Evolutionary conservation across 2,329 filamentous ascomycete species (phyloP).

Genomic region (Claviceps digitariae): DNA sequence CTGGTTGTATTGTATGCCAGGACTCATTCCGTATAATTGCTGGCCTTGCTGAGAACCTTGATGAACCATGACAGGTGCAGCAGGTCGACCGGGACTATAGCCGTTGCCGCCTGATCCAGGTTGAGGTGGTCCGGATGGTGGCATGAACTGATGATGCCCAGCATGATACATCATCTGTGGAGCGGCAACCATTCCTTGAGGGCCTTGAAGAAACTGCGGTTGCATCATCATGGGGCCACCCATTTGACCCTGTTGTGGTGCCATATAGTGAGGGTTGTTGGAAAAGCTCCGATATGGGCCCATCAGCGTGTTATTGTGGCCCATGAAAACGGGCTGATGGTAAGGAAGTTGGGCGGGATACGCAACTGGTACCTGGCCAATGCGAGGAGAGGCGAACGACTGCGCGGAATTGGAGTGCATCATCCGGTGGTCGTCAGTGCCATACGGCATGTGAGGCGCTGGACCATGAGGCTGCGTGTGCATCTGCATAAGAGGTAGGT

Average conservation of each 20-base stretch:
- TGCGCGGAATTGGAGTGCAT: slow-evolving; percentile 73
- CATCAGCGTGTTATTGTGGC: slow-evolving; percentile 56
- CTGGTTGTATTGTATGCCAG: slow-evolving; percentile 60
- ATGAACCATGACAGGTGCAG: slow-evolving; percentile 84
- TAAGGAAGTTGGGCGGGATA: slow-evolving; percentile 61
- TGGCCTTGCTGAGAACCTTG: slow-evolving; percentile 91
- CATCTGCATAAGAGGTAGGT: slow-evolving; percentile 66
- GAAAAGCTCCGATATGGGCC: slow-evolving; percentile 57
- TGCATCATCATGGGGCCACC: slow-evolving; percentile 74
- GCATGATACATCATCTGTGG: slow-evolving; percentile 79
- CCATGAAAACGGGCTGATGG: slow-evolving; percentile 59
- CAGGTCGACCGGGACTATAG: slow-evolving; percentile 72
- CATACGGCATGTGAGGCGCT: slow-evolving; percentile 50
- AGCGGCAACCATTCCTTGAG: slow-evolving; percentile 54
- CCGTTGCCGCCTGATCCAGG: slow-evolving; percentile 55
- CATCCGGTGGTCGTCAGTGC: slow-evolving; percentile 78
- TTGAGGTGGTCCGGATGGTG: slow-evolving; percentile 39
- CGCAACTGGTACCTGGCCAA: slow-evolving; percentile 54
- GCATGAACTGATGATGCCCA: slow-evolving; percentile 50
- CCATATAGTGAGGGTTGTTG: slow-evolving; percentile 56
- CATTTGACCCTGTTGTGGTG: slow-evolving; percentile 58
- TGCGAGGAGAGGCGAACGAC: slow-evolving; percentile 73
- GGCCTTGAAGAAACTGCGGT: slow-evolving; percentile 57
- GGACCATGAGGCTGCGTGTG: slow-evolving; percentile 60
- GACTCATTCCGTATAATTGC: slow-evolving; percentile 62